Evolutionary conservation across 2,329 filamentous ascomycete species (phyloP), one percentile per base, ranked within the genome.

Genomic region (Claviceps sp.): DNA sequence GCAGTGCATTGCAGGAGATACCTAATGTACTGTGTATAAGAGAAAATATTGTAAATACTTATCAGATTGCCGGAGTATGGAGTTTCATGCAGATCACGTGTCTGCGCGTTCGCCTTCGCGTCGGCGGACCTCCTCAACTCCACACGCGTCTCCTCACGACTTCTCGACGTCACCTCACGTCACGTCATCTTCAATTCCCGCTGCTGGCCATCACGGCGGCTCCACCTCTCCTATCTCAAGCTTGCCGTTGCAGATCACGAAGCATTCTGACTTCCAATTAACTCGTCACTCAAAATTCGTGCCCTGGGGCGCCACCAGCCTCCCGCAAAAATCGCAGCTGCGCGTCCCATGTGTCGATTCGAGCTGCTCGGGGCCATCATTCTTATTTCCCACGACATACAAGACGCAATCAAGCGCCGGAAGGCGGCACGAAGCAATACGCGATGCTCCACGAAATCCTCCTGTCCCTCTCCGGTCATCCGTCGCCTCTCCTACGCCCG

Each of bases 371-470:
- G 75, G 30, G 68, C 69, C 44, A 66, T 77, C 41, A 70, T 78
- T 52, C 68, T 78, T 56, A 64, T 72, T 41, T 57, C 72, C 30
- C 71, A 72, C 58, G 66, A 72, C 55, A 67, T 77, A 50, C 57
- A 64, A 56, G 65, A 72, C 59, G 65, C 61, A 37, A 62, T 72
- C 51, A 65, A 61, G 52, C 64, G 65, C 49, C 68, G 60, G 61
- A 68, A 63, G 54, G 59, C 57, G 30, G 11, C 41, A 5, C 41
- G n/a, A 6, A 24, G 18, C 22, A 41, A 52, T 26, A 49, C 51
- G 47, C 59, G 59, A 98, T 98, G 93, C 87, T 98, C 68, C 93
- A 97, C 79, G 93, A 98, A 76, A 89, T 98, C 72, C 82, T 97
- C 69, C 84, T 98, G 69, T 91, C 90, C 67, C 83, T 97, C 69